Evolutionary conservation across 2,329 filamentous ascomycete genomes (phyloP).

Genomic region (Ophidiomyces ophidiicola): DNA sequence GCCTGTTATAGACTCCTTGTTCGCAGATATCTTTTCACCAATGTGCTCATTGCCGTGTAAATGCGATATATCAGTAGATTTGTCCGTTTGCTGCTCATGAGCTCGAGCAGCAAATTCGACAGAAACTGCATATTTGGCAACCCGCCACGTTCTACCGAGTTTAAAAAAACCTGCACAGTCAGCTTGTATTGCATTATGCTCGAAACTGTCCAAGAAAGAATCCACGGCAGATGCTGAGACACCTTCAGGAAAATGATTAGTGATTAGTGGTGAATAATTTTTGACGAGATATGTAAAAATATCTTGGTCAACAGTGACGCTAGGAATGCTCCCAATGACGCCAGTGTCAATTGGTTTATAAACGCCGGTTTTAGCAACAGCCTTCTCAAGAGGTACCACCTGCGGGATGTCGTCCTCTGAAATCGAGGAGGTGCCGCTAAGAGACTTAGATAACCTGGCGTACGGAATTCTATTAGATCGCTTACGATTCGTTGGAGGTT

Average conservation of each 20-base stretch:
- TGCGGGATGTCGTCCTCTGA: conserved; percentile 33
- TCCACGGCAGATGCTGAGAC: conserved; percentile 21
- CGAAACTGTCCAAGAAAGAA: conserved; percentile 34
- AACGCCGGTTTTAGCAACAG: conserved; percentile 34
- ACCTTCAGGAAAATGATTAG: conserved; percentile 18
- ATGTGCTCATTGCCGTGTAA: conserved; percentile 23
- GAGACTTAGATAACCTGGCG: conserved; percentile 40
- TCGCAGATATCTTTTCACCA: conserved; percentile 19
- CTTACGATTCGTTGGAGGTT: conserved; percentile 39
- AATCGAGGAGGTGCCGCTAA: conserved; percentile 43
- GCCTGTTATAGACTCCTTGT: conserved; percentile 25
- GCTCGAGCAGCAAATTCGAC: conserved; percentile 37
- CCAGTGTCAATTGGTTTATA: conserved; percentile 37
- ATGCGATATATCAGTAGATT: conserved; percentile 18
- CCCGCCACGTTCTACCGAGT: conserved; percentile 48
- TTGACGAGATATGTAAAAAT: conserved; percentile 34
- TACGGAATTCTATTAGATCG: conserved; percentile 37
- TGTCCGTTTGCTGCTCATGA: conserved; percentile 21
- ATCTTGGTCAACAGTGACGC: conserved; percentile 32
- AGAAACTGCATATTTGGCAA: conserved; percentile 41
- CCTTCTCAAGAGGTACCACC: conserved; percentile 41
- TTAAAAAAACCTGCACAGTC: conserved; percentile 39
- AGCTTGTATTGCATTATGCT: conserved; percentile 44
- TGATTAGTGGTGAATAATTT: conserved; percentile 32
- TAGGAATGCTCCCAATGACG: conserved; percentile 38